Base-by-base conservation (phyloP, 371 early-diverging fungal genomes). In the Mortierella sp. region DNA sequence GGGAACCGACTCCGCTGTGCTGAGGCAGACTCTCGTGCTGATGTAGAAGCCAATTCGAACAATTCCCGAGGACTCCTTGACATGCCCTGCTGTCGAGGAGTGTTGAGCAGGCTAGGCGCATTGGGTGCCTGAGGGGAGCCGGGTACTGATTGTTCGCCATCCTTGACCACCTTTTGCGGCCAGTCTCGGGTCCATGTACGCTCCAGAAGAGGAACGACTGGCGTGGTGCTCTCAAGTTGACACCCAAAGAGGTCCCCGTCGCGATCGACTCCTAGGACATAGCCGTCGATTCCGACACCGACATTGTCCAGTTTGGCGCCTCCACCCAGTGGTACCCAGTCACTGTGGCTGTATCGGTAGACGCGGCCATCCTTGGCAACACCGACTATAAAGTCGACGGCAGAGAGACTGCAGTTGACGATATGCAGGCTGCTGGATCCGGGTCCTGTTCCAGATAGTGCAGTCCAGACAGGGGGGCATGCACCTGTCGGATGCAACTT, bases 221-320 rank as follows among this genome's bases (percentile, higher is more conserved):
- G 14, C 6, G 58, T 19, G 14, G 58, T 44, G 41, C 52, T 73
- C 48, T 82, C 65, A 6, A 83, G 69, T 64, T 83, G 83, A 39
- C 76, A 83, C 9, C 79, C 78, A 73, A 75, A 69, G 31, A 83
- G 73, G 63, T 83, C 79, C 40, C 83, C 79, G 53, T 75, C 78
- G 2, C 69, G 61, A 53, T 78, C 79, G 22, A 83, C 70, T 8
- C 78, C 83, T 3, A 83, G 37, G 37, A 83, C 79, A 64, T 78
- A 83, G 34, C 83, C 83, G 64, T 83, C 83, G 0, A 47, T 45
- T 5, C 83, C 83, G 4, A 83, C 79, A 34, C 66, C 79, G 10
- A 83, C 55, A 26, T 47, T 66, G 22, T 53, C 41, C 16, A 78
- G 16, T 13, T 68, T 77, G 3, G 74, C 69, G 2, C 72, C 68